Evolutionary conservation across 148 eudicot genomes (phyloP).

Genomic region (Fagopyrum homotropicum): DNA sequence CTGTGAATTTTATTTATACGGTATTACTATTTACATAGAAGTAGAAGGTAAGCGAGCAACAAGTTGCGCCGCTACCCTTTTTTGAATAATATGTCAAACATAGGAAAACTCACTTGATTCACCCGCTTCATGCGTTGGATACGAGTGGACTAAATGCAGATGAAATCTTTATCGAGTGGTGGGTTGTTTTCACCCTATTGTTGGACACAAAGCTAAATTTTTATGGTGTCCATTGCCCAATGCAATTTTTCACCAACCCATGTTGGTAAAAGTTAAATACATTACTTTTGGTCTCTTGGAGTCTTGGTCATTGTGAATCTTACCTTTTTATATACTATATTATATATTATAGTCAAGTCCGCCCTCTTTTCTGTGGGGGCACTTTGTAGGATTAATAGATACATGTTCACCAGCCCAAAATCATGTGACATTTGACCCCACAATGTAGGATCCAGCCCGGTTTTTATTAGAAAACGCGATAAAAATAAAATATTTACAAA

Average conservation of each 20-base stretch:
- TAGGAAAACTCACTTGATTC: too few relatives aligned
- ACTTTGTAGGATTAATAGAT: not conserved
- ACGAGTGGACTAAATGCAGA: too few relatives aligned
- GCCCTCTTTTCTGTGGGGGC: not conserved
- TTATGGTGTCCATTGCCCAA: not conserved
- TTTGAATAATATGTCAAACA: too few relatives aligned
- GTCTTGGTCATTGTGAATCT: not conserved
- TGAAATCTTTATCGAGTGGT: too few relatives aligned
- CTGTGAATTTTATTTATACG: too few relatives aligned
- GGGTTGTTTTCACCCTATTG: not conserved
- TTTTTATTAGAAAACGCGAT: too few relatives aligned
- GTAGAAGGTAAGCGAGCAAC: too few relatives aligned
- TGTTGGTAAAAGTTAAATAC: not conserved
- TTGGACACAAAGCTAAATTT: not conserved
- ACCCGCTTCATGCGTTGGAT: too few relatives aligned
- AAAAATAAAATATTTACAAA: too few relatives aligned
- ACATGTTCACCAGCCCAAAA: not conserved
- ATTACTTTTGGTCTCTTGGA: not conserved
- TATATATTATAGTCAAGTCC: not conserved
- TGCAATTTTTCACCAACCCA: slow-evolving; percentile 2
- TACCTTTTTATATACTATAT: not conserved
- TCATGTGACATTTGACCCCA: slow-evolving; percentile 4
- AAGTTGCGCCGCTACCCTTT: too few relatives aligned
- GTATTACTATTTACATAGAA: too few relatives aligned
- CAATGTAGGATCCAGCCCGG: not conserved